Evolutionary conservation across 2,329 filamentous ascomycete genomes (phyloP), one percentile per base, ranked within the genome.

Genomic region (Alternaria triticimaculans): DNA sequence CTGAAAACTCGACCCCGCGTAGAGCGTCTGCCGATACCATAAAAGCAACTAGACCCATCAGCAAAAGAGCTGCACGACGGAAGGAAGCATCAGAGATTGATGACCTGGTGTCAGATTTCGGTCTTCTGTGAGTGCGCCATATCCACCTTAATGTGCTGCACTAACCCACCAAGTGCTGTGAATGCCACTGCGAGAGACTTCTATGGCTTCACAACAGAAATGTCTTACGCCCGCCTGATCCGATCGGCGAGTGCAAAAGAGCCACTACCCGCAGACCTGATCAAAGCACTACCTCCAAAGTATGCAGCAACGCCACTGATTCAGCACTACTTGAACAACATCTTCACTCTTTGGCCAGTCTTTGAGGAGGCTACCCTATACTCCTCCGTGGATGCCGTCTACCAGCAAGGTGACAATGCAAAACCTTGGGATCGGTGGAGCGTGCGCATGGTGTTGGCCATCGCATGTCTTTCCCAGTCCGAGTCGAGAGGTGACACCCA

Each of bases 141-240:
- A 20, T 26, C 11, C 6, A 49, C 20, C 8, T 5, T 28, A 5
- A 18, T 37, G 14, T 48, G 7, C 25, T 18, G 2, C 48, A 25
- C 70, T 72, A 28, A 73, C 69, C 60, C 10, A 23, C 5, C 9
- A 56, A 96, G 93, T 60, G 93, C 95, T 6, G 93, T 99, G 75
- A 97, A 97, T 82, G 94, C 96, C 26, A 97, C 94, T 0, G 95
- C 94, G 2, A 88, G 94, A 75, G 96, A 98, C 79, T 97, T 97
- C 76, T 93, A 97, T 78, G 91, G 93, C 9, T 93, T 94, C 62
- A 90, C 92, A 28, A 91, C 89, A 64, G 93, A 93, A 73, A 96
- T 97, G 87, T 97, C 94, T 0, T 97, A 97, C 84, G 93, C 94
- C 25, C 90, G 93, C 37, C 86, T 98, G 20, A 91, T 97, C 23